Base-by-base conservation (phyloP, 2,329 filamentous ascomycete genomes). In the Fusarium abutilonis region DNA sequence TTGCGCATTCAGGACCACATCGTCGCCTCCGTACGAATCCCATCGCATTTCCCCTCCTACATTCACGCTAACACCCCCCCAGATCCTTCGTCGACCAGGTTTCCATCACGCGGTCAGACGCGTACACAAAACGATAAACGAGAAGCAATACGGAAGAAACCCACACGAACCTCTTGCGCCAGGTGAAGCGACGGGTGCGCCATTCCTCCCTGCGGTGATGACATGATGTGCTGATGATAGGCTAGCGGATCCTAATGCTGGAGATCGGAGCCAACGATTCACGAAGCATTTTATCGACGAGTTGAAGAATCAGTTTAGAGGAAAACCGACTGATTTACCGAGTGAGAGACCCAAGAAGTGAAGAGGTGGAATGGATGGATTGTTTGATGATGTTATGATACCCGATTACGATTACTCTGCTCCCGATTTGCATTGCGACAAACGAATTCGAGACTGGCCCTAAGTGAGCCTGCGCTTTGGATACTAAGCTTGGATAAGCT, bases 61-160 rank as follows among this genome's bases (percentile, higher is more conserved):
- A 26, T 26, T 26, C 23, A 26, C 23, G 40, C 61, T 49, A 43
- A 62, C 64, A 47, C 5, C 29, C 19, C 17, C 4, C 23, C 32
- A 83, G 80, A 80, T 85, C 51, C 79, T 86, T 14, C 75, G 77
- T 21, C 82, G 77, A 14, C 82, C 82, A 2, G 73, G 75, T 9
- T 86, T 85, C 67, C 83, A 85, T 60, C 78, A 78, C 58, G 78
- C 77, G 4, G 83, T 86, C 35, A 80, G 80, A 8, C 76, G 78
- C n/a, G 81, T 86, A 31, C 83, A 86, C 56, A 77, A 78, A 13
- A 75, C 71, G 4, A 77, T 86, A 34, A 72, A 86, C 65, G 81
- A 85, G 58, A 70, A 73, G 15, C 76, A 77, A 40, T 62, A 85
- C 59, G 83, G 83, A 9, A 78, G 80, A 21, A 76, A 82, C 49